Evolutionary conservation across 768 basidiomycete genomes (phyloP).

Genomic region (Guyanaporus albipodus): DNA sequence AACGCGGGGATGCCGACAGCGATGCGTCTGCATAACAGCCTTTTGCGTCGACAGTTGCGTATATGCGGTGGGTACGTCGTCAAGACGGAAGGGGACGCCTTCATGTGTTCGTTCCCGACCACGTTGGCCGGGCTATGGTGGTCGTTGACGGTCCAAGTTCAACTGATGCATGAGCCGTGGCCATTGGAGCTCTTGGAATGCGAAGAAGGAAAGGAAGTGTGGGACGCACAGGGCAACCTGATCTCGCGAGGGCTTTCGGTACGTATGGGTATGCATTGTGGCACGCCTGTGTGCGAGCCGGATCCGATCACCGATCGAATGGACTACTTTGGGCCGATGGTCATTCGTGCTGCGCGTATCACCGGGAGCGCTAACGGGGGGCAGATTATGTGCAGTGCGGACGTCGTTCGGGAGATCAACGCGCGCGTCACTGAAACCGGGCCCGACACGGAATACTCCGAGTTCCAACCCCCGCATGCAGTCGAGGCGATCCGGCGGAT

Average conservation of each 20-base stretch:
- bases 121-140: conserved; percentile 85
- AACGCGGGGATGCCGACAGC: conserved; percentile 95
- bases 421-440: conserved; percentile 54
- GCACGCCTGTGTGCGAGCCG: conserved; percentile 81
- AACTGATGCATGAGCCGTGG: conserved; percentile 81
- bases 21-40: conserved; percentile 83
- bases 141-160: conserved; percentile 81
- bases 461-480: conserved; percentile 51
- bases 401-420: conserved; percentile 77
- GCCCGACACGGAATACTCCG: conserved; percentile 57
- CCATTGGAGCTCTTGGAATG: conserved; percentile 91
- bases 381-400: conserved; percentile 88
- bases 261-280: conserved; percentile 97
- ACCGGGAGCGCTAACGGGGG: conserved; percentile 81
- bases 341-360: conserved; percentile 89
- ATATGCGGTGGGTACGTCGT: conserved; percentile 97
- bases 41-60: conserved; percentile 81
- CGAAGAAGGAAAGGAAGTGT: conserved; percentile 81
- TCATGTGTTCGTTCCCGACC: conserved; percentile 97
- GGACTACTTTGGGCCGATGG: conserved; percentile 98
- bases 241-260: conserved; percentile 88
- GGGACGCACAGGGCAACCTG: conserved; percentile 59
- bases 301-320: conserved; percentile 92
- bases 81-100: conserved; percentile 98
- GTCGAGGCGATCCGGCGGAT: conserved; percentile 74